Base-by-base conservation (phyloP, 768 basidiomycete species). In the Tricholoma matsutake region DNA sequence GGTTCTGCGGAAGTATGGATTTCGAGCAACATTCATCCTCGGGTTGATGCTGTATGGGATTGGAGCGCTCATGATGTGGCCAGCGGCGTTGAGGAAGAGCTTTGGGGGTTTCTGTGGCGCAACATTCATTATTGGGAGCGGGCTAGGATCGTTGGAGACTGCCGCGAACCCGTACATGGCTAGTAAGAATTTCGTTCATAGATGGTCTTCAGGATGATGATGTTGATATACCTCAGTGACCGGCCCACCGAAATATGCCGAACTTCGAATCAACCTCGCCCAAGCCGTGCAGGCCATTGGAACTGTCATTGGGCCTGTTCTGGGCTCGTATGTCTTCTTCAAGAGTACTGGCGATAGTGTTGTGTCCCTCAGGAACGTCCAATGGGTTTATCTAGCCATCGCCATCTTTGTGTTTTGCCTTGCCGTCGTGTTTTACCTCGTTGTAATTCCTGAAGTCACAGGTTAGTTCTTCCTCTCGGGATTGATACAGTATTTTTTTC, bases 121-220 rank as follows among this genome's bases (percentile, higher is more conserved):
- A 4, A 75, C 74, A 1, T 75, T 75, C 59, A 67, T 75, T 34
- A 75, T 75, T 39, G 74, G 73, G 3, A 73, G 72, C 57, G 74
- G 74, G 0, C 63, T 75, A 6, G 74, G 74, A 1, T 68, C 69
- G 25, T 62, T 75, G 9, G 74, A 75, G 56, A 72, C 72, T 2
- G 74, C 71, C 25, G 73, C 73, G 29, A 75, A 75, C 55, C 74
- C 74, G 0, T 75, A 74, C 58, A 75, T 75, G 74, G 74, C 74
- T 18, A 71, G 72, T 73, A 43, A 6, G 18, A 45, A 14, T 11
- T 29, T 43, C 25, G 2, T 16, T 37, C 11, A 2, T 16, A 20
- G 9, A n/a, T 52, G 25, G 7, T 9, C 22, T 28, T 28, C 22
- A 25, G 22, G 22, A 3, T 25, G 20, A 11, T 25, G 3, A 7